These are phyloP conservation scores for Orbilia quercus DNA, from an alignment of 2,329 filamentous ascomycete genomes.

Conservation along the genomic window DNA sequence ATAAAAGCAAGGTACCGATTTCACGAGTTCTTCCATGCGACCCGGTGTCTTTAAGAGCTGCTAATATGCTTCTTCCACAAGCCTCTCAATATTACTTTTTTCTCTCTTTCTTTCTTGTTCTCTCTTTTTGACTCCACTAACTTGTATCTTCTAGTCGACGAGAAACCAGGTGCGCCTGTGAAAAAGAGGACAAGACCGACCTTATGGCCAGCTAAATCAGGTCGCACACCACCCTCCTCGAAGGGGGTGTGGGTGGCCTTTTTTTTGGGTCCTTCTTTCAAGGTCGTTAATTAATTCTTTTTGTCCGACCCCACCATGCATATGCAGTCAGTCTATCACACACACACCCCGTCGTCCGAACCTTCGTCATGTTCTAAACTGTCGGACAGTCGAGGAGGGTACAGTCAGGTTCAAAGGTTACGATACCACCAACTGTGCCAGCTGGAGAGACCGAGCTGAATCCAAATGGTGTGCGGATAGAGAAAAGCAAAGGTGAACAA, in stretches of 20 bases:
- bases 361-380: constrained; percentile 50
- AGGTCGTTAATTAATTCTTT: constrained; percentile 52
- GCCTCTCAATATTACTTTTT: constrained; percentile 27
- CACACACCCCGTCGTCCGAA: constrained; percentile 51
- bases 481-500: constrained; percentile 12
- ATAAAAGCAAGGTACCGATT: constrained; percentile 55
- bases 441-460: constrained; percentile 12
- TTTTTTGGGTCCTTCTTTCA: constrained; percentile 53
- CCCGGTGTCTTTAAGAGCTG: constrained; percentile 44
- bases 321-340: constrained; percentile 56
- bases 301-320: constrained; percentile 56
- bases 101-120: constrained; percentile 29
- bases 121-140: constrained; percentile 22
- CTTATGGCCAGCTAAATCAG: constrained; percentile 55
- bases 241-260: constrained; percentile 31
- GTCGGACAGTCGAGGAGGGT: constrained; percentile 47
- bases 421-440: constrained; percentile 6
- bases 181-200: constrained; percentile 21
- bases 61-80: constrained; percentile 30
- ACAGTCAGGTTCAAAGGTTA: constrained; percentile 21
- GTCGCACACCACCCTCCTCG: constrained; percentile 54
- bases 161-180: constrained; percentile 54
- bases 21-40: constrained; percentile 54
- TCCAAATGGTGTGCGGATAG: constrained; percentile 6
- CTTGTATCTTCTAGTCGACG: constrained; percentile 31